Base-by-base conservation (phyloP, 1,139 yeast genomes). In the Ogataea hybrid region DNA sequence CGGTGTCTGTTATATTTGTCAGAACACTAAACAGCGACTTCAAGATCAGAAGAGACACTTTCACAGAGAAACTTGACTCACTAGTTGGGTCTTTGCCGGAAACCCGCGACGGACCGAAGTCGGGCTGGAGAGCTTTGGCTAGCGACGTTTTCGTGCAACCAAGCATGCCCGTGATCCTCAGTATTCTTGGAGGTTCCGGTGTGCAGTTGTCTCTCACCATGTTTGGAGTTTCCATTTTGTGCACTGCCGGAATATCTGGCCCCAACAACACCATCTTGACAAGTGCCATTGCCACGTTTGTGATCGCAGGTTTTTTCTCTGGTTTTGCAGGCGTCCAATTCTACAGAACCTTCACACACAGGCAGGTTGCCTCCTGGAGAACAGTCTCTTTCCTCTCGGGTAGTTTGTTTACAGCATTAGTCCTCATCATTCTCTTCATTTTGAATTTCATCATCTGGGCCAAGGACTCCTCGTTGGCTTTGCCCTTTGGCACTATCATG, bases 391-490 rank as follows among this genome's bases (percentile, higher is more conserved):
- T 79, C 11, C 47, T 79, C 20, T 81, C 79, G 52, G 81, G 85
- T 41, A 82, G 83, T 5, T 58, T 64, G 33, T 69, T 86, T 29
- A 94, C 96, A 1, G 75, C 77, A 3, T 48, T 77, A 12, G 68
- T 81, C 0, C 64, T 85, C 46, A 48, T 75, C 1, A 66, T 79
- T 3, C 69, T 84, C 2, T 61, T 84, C 18, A 59, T 76, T 20
- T 66, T 85, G 46, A 87, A 87, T 60, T 67, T 77, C 48, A 75
- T 87, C 44, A 80, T 85, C 3, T 84, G 92, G 87, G 83, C 84
- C 2, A 75, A 81, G 55, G 83, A 82, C 47, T 81, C 95, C 1
- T 81, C 94, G 0, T 72, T 77, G 39, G 92, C 92, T 0, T 65
- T 87, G 36, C 95, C 96, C 8, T 81, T 86, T 52, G 81, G 85